Conservation (phyloP, 441 rosid species). For the Caryocar brasiliense region DNA sequence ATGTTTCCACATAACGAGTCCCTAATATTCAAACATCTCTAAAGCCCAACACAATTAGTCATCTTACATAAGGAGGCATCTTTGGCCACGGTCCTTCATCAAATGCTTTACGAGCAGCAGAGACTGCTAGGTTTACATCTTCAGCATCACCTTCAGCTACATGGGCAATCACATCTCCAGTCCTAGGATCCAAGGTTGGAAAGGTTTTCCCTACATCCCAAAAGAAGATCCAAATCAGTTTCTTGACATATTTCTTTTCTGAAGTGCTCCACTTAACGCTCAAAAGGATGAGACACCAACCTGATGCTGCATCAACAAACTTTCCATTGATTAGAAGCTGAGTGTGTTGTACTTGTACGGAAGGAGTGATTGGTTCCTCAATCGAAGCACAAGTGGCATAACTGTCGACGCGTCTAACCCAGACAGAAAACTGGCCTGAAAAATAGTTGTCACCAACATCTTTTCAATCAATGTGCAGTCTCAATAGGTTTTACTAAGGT, state of each 20-base stretch:
- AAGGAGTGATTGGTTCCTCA: constrained; percentile 48
- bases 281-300: constrained; percentile 21
- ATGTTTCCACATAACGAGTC: no score
- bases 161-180: constrained; percentile 45
- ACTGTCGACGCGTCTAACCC: not conserved
- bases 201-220: constrained; percentile 50
- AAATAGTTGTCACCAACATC: no score
- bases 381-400: constrained; percentile 2
- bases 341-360: constrained; percentile 43
- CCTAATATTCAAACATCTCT: no score
- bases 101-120: constrained; percentile 65
- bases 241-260: not conserved
- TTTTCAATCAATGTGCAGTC: no score
- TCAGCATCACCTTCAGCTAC: constrained; percentile 66
- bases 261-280: not conserved
- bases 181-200: constrained; percentile 51
- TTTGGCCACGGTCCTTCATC: constrained; percentile 75
- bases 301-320: constrained; percentile 71
- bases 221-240: not conserved
- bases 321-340: constrained; percentile 72
- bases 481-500: no score
- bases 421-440: not conserved
- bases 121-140: constrained; percentile 58
- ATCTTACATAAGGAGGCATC: constrained; percentile 52
- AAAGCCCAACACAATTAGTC: not conserved